phyloP scores from a whole-genome alignment of 345 rosid genomes.

The Zanthoxylum bungeanum region DNA sequence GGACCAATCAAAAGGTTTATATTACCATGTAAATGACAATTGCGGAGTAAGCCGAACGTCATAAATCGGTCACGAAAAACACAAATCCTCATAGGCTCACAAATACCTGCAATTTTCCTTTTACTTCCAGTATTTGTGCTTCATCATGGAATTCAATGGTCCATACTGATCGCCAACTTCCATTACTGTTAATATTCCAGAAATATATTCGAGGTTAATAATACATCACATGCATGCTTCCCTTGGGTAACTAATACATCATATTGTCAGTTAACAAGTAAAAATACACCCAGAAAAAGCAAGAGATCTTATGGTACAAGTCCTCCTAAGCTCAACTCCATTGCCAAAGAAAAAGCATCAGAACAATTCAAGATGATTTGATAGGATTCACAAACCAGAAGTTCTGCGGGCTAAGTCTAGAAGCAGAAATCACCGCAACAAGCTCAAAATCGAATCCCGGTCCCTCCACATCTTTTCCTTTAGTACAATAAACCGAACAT shows the following conservation, averaged over 20 bases:
- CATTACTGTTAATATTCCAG: conserved; percentile 52
- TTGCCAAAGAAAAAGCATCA: neutral
- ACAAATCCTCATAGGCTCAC: conserved; percentile 40
- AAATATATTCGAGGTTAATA: conserved; percentile 5
- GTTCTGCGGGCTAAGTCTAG: conserved; percentile 84
- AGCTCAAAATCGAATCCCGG: conserved; percentile 89
- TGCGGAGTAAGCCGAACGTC: neutral
- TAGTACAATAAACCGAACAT: conserved; percentile 67
- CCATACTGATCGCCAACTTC: conserved; percentile 97
- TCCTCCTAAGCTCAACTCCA: neutral
- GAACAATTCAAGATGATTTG: conserved; percentile 9
- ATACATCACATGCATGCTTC: conserved; percentile 3
- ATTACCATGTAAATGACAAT: neutral
- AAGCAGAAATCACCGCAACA: conserved; percentile 82
- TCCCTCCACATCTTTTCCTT: conserved; percentile 79
- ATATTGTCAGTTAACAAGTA: conserved; percentile 28
- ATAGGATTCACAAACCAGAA: conserved; percentile 62
- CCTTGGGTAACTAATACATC: neutral
- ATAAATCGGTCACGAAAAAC: neutral
- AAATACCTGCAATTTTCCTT: conserved; percentile 82
- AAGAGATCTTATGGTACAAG: conserved; percentile 37
- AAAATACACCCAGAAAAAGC: neutral
- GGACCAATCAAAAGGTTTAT: conserved; percentile 1
- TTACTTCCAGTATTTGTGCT: conserved; percentile 58
- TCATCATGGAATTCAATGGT: conserved; percentile 80